A percentile compares a stretch with the other conserved stretches of the same genome.
These are phyloP conservation scores for Hanseniaspora nectarophila DNA, from an alignment of 805 yeast genomes.

Conservation along the genomic window DNA sequence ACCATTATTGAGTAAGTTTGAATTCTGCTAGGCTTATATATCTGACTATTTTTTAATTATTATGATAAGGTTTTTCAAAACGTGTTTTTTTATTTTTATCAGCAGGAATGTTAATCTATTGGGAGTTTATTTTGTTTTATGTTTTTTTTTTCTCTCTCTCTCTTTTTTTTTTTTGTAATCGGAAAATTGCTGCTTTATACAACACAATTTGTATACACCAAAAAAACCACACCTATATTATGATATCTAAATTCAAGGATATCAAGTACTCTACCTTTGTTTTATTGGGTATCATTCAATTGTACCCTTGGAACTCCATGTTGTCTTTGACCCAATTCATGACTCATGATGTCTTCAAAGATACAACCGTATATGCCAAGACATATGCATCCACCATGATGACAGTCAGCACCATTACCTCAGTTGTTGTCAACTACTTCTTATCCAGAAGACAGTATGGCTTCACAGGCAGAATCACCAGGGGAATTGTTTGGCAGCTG, in stretches of 20 bases:
- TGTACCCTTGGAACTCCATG: conserved; percentile 97
- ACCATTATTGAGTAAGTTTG: conserved; percentile 71
- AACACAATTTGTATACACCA: conserved; percentile 16
- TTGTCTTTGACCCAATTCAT: conserved; percentile 78
- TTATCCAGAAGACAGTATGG: conserved; percentile 56
- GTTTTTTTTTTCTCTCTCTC: too few species aligned
- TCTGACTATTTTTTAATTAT: not conserved
- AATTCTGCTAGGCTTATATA: conserved; percentile 29
- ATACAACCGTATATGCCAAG: conserved; percentile 40
- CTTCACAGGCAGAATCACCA: conserved; percentile 41
- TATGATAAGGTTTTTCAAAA: too few species aligned
- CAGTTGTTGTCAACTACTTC: conserved; percentile 46
- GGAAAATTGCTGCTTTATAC: too few species aligned
- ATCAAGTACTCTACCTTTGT: conserved; percentile 46
- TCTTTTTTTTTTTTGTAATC: not conserved
- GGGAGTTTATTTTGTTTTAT: too few species aligned
- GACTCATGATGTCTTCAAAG: conserved; percentile 41
- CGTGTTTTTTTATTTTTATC: too few species aligned
- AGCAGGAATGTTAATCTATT: too few species aligned
- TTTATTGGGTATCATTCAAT: conserved; percentile 59
- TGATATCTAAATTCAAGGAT: conserved; percentile 16
- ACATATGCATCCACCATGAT: conserved; percentile 74
- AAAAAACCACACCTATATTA: not conserved
- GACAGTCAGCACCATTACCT: conserved; percentile 66
- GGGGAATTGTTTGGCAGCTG: conserved; percentile 51